Evolutionary conservation across 2,329 filamentous ascomycete genomes (phyloP).

Genomic region (Colletotrichum tropicicola): DNA sequence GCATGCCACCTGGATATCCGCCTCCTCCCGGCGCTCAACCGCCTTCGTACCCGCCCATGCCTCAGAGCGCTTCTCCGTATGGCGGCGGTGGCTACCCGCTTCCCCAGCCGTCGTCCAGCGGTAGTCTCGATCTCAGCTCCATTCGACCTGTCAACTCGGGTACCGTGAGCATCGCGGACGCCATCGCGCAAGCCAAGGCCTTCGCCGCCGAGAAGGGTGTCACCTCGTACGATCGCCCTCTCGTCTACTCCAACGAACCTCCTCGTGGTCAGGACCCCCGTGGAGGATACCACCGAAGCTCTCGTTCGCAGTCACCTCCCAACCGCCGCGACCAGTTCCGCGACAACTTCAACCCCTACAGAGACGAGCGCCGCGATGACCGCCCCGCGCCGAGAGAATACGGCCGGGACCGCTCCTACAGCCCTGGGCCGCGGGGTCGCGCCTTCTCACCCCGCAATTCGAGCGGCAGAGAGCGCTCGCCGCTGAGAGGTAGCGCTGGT

Average conservation of each 20-base stretch:
- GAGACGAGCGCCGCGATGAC: conserved; percentile 82
- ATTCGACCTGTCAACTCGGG: conserved; percentile 84
- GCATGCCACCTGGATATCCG: conserved; percentile 46
- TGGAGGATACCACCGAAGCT: conserved; percentile 65
- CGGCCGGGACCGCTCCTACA: conserved; percentile 78
- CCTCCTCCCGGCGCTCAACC: conserved; percentile 47
- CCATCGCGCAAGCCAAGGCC: conserved; percentile 84
- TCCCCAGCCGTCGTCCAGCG: conserved; percentile 76
- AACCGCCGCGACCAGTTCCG: conserved; percentile 74
- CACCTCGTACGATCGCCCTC: conserved; percentile 67
- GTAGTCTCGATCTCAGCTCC: conserved; percentile 81
- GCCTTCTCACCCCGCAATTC: conserved; percentile 68
- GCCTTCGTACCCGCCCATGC: conserved; percentile 46
- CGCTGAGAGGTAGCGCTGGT: conserved; percentile 55
- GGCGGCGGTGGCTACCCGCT: conserved; percentile 53
- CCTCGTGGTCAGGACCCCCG: conserved; percentile 43
- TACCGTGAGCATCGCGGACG: conserved; percentile 84
- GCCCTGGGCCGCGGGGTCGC: conserved; percentile 66
- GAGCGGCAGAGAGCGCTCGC: conserved; percentile 67
- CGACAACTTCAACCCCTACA: conserved; percentile 83
- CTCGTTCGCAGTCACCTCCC: conserved; percentile 78
- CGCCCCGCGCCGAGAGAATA: conserved; percentile 63
- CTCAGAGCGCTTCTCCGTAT: conserved; percentile 44
- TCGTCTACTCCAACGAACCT: conserved; percentile 51
- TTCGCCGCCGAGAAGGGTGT: conserved; percentile 84